These are phyloP conservation scores for Backusella psychrophila DNA, from an alignment of 192 early-diverging fungal species.

Conservation along the genomic window DNA sequence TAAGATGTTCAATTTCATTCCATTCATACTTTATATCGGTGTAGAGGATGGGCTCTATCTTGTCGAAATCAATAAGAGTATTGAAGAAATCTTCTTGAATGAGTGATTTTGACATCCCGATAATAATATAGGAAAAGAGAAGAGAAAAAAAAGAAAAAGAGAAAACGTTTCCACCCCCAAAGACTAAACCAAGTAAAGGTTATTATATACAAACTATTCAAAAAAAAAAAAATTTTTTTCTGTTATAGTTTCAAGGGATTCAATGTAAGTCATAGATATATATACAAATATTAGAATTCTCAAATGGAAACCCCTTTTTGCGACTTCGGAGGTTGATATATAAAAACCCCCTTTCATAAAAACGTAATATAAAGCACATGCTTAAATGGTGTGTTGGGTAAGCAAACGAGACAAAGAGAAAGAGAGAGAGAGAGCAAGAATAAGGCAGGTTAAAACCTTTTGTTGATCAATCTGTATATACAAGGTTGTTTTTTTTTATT, in stretches of 20 bases:
- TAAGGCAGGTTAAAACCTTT: neutral
- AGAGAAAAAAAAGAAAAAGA: neutral
- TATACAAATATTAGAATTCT: neutral
- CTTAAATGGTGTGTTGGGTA: neutral
- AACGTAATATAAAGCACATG: neutral
- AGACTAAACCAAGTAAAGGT: neutral
- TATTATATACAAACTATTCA: neutral
- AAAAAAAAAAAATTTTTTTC: neutral
- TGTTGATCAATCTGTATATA: neutral
- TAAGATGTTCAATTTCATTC: neutral
- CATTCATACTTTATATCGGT: neutral
- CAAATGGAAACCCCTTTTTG: neutral
- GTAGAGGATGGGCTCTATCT: neutral
- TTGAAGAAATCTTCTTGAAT: constrained; percentile 4
- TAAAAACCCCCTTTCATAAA: neutral
- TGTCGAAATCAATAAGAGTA: neutral
- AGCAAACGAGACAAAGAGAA: neutral
- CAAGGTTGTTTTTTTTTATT: neutral
- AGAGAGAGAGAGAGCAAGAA: neutral
- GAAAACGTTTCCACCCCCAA: neutral
- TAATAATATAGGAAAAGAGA: neutral
- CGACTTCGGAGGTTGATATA: neutral
- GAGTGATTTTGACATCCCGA: neutral
- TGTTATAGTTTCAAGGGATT: neutral
- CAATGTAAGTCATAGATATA: neutral